Percentiles rank a stretch among this genome's conserved stretches.
phyloP scores from a whole-genome alignment of 2,329 filamentous ascomycete species.

The Fusarium tjaetaba region DNA sequence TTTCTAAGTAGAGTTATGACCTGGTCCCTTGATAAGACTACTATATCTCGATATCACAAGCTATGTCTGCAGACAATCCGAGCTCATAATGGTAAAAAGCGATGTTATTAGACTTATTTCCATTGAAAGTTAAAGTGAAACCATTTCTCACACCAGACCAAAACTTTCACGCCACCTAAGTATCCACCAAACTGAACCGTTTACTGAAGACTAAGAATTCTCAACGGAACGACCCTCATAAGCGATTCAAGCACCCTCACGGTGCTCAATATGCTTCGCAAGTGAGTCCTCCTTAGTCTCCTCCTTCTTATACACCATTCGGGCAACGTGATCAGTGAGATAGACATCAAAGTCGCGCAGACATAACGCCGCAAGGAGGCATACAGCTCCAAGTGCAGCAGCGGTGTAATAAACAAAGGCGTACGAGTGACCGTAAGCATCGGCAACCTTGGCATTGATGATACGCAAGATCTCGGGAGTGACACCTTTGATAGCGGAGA shows the following conservation, averaged over 20 bases:
- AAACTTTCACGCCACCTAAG: not conserved
- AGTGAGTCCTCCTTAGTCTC: not conserved
- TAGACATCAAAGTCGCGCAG: not conserved
- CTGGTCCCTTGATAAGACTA: not conserved
- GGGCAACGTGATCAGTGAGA: not conserved
- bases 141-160: not conserved
- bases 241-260: not conserved
- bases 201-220: not conserved
- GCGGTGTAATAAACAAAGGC: not conserved
- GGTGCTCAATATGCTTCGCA: not conserved
- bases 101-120: not conserved
- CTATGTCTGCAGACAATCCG: too few species aligned
- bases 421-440: not conserved
- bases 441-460: not conserved
- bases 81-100: too few species aligned
- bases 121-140: not conserved
- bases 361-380: not conserved
- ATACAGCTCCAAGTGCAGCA: not conserved
- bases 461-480: not conserved
- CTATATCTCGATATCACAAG: not conserved
- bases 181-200: not conserved
- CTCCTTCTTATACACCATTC: not conserved
- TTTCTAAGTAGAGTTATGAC: not conserved
- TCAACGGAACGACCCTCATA: not conserved
- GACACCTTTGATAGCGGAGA: not conserved